phyloP scores from a whole-genome alignment of 495 filamentous ascomycete genomes.

The Aspergillus indologenus region DNA sequence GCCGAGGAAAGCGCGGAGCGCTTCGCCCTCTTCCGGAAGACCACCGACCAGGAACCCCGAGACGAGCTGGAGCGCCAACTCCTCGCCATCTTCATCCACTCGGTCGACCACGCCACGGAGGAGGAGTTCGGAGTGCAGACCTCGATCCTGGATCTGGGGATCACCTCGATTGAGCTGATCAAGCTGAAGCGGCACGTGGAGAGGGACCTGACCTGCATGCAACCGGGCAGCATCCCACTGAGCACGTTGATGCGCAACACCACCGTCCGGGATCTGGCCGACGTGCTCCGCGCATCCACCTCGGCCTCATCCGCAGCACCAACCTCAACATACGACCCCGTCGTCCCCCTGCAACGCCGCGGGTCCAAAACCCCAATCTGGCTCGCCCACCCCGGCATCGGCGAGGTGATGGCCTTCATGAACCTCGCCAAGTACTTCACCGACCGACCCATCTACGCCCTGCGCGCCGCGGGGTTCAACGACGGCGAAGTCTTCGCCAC shows the following conservation, averaged over 20 bases:
- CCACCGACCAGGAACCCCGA: conserved; percentile 13
- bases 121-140: conserved; percentile 28
- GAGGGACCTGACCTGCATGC: conserved; percentile 10
- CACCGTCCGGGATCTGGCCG: conserved; percentile 31
- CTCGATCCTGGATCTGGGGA: conserved; percentile 40
- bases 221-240: conserved; percentile 27
- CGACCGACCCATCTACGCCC: conserved; percentile 50
- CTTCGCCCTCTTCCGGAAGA: conserved; percentile 10
- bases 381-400: conserved; percentile 54
- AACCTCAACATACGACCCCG: conserved; percentile 41
- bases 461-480: conserved; percentile 52
- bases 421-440: conserved; percentile 39
- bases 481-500: conserved; percentile 30
- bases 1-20: conserved; percentile 22
- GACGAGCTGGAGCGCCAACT: conserved; percentile 8
- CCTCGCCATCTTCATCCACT: conserved; percentile 18
- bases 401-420: conserved; percentile 55
- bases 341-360: conserved; percentile 39
- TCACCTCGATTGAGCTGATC: conserved; percentile 46
- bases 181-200: conserved; percentile 20
- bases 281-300: conserved; percentile 28
- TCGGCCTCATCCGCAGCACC: conserved; percentile 4
- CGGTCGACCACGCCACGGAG: conserved; percentile 13
- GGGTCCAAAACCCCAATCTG: conserved; percentile 50
- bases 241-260: conserved; percentile 38